phyloP scores from a whole-genome alignment of 257 asterid species.

The Primulina tabacum region DNA sequence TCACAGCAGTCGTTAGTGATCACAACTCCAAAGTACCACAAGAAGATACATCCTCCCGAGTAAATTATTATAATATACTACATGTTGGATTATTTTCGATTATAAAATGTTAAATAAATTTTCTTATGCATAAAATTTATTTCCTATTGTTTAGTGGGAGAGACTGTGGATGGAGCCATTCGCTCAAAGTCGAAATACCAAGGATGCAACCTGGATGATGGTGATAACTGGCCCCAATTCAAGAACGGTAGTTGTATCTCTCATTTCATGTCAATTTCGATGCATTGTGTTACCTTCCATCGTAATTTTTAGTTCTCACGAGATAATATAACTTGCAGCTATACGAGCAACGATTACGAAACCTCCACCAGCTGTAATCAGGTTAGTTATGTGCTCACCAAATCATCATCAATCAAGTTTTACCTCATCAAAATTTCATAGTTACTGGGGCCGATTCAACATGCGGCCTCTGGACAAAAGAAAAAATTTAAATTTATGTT shows the following conservation, averaged over 20 bases:
- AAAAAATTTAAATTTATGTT: neutral
- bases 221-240: constrained; percentile 67
- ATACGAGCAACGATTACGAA: constrained; percentile 65
- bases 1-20: constrained; percentile 88
- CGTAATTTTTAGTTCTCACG: constrained; percentile 12
- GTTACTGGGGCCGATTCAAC: neutral
- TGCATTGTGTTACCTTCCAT: neutral
- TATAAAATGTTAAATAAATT: neutral
- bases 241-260: constrained; percentile 46
- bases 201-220: constrained; percentile 69
- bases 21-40: constrained; percentile 79
- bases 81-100: constrained; percentile 1
- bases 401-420: constrained; percentile 14
- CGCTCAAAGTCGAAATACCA: constrained; percentile 52
- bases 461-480: neutral
- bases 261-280: constrained; percentile 1
- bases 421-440: neutral
- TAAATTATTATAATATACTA: constrained; percentile 20
- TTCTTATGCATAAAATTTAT: neutral
- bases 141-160: constrained; percentile 54
- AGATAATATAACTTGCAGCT: constrained; percentile 39
- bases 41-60: constrained; percentile 90
- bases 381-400: constrained; percentile 36
- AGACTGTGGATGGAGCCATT: constrained; percentile 54
- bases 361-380: constrained; percentile 49